Evolutionary conservation across 2,329 filamentous ascomycete genomes (phyloP).

Genomic region (Penicillium freii): DNA sequence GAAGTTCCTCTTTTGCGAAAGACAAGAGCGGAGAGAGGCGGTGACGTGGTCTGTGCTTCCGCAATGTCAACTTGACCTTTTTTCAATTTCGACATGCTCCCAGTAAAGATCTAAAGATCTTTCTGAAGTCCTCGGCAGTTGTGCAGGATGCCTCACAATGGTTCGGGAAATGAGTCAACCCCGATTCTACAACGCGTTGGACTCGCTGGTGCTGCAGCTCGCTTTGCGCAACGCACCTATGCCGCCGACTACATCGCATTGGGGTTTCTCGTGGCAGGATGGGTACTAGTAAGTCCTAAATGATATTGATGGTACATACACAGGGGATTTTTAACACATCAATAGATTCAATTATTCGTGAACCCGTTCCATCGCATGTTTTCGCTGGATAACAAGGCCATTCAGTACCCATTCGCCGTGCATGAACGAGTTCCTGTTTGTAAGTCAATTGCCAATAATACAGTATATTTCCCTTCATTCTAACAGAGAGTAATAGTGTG

Average conservation of each 20-base stretch:
- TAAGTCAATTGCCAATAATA: conserved; percentile 41
- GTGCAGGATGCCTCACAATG: conserved; percentile 30
- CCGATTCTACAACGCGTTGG: conserved; percentile 34
- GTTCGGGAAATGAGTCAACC: conserved; percentile 24
- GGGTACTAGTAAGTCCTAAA: conserved; percentile 39
- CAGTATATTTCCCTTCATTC: conserved; percentile 1
- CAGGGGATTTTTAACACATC: background rate
- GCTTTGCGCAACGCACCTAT: conserved; percentile 69
- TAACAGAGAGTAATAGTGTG: conserved; percentile 42
- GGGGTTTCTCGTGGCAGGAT: conserved; percentile 64
- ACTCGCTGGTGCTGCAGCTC: conserved; percentile 47
- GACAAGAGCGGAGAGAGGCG: conserved; percentile 11
- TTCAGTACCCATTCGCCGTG: conserved; percentile 82
- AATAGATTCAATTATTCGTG: conserved; percentile 64
- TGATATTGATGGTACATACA: too few species aligned
- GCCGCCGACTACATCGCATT: conserved; percentile 86
- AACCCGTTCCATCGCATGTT: conserved; percentile 95
- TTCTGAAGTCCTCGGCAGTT: background rate
- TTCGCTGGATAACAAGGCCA: conserved; percentile 75
- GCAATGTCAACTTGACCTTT: background rate
- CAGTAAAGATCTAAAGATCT: conserved; percentile 8
- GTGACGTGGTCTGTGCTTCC: conserved; percentile 19
- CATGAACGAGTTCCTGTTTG: conserved; percentile 78
- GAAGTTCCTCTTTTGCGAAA: background rate
- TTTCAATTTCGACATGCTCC: conserved; percentile 4